Conservation (phyloP, 306 rosid species). For the Quercus agrifolia region DNA sequence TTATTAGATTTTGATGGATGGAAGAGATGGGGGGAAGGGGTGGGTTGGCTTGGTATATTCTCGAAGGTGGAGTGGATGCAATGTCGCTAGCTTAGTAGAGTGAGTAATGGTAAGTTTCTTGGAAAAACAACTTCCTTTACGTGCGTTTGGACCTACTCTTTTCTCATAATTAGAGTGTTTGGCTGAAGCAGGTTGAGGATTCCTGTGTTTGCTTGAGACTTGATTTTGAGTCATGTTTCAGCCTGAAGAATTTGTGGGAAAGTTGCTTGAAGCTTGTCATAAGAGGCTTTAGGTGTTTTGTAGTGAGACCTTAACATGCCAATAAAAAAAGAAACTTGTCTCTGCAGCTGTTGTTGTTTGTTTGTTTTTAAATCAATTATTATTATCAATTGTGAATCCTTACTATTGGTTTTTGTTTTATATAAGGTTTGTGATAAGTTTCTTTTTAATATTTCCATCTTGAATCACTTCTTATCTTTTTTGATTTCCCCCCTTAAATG, state of each 20-base stretch:
- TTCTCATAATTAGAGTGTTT: conserved; percentile 13
- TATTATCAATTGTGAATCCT: background rate
- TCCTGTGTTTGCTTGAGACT: conserved; percentile 21
- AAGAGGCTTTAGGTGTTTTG: conserved; percentile 12
- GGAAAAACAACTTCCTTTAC: background rate
- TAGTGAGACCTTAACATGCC: conserved; percentile 10
- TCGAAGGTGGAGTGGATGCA: background rate
- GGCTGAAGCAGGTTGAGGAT: conserved; percentile 18
- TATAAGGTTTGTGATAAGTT: background rate
- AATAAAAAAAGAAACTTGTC: background rate
- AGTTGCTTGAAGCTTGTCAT: conserved; percentile 5
- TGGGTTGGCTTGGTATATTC: background rate
- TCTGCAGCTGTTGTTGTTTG: background rate
- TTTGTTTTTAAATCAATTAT: no score
- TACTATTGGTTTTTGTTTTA: background rate
- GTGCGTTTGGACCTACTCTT: background rate
- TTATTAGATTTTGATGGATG: background rate
- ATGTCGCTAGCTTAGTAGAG: background rate
- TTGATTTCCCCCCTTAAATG: background rate
- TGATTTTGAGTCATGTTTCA: conserved; percentile 18
- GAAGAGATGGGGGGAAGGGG: background rate
- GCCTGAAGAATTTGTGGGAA: conserved; percentile 11
- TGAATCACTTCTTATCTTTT: background rate
- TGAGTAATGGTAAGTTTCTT: background rate
- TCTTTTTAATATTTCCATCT: background rate